Conservation (phyloP, 768 basidiomycete species). For the Agaricus sinodeliciosus region DNA sequence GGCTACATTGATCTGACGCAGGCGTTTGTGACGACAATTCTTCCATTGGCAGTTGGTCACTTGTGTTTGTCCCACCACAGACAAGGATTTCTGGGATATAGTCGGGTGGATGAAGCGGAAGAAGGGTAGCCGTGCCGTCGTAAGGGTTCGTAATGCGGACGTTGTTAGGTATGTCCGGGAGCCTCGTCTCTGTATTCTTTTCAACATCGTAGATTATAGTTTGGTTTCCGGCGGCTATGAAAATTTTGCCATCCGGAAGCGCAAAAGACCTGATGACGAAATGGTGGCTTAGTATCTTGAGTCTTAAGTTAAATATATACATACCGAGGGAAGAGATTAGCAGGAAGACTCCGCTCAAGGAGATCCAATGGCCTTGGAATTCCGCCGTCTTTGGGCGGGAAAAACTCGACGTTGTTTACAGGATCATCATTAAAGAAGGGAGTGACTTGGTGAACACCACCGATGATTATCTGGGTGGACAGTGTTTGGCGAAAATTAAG, state of each 20-base stretch:
- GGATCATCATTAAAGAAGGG: conserved; percentile 64
- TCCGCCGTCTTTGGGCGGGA: conserved; percentile 33
- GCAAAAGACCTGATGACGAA: conserved; percentile 17
- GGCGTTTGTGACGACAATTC: conserved; percentile 34
- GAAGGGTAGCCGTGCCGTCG: conserved; percentile 30
- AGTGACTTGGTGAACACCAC: conserved; percentile 21
- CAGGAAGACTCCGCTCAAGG: conserved; percentile 22
- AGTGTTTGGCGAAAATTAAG: not conserved
- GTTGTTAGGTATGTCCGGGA: conserved; percentile 38
- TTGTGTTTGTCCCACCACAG: conserved; percentile 36
- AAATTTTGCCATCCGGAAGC: conserved; percentile 36
- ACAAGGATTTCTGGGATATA: conserved; percentile 41
- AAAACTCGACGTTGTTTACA: conserved; percentile 37
- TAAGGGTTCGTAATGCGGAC: conserved; percentile 36
- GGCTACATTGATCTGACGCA: conserved; percentile 35
- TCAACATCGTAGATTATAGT: conserved; percentile 35
- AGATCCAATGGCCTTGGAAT: conserved; percentile 21
- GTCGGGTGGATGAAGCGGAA: conserved; percentile 29
- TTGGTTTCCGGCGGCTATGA: conserved; percentile 34
- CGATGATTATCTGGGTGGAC: conserved; percentile 19
- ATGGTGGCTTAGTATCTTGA: not conserved
- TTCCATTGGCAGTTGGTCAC: conserved; percentile 21
- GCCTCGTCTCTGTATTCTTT: conserved; percentile 28
- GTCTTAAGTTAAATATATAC: conserved; percentile 10
- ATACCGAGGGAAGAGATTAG: conserved; percentile 23